These are phyloP conservation scores for Thielaviopsis punctulata DNA, from an alignment of 2,329 filamentous ascomycete species.

Conservation along the genomic window DNA sequence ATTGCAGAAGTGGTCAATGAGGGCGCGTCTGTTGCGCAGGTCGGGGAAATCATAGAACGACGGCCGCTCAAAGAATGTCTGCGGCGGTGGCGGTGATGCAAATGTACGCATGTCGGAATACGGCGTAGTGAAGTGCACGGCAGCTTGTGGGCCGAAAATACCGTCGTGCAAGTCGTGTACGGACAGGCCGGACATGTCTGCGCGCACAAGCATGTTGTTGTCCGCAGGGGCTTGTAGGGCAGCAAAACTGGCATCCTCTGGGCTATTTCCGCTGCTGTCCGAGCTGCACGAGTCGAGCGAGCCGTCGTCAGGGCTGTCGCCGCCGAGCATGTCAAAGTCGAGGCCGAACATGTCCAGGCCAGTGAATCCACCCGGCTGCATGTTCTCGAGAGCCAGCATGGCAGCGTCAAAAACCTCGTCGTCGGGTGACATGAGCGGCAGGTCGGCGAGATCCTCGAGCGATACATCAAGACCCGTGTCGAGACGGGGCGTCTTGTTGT, in stretches of 20 bases:
- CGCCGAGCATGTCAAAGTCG: constrained; percentile 5
- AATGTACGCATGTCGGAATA: background rate
- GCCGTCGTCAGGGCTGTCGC: constrained; percentile 5
- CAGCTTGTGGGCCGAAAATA: background rate
- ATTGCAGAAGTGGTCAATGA: constrained; percentile 47
- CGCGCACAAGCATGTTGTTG: background rate
- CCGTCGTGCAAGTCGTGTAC: background rate
- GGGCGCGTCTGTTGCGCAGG: constrained; percentile 33
- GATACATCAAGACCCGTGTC: background rate
- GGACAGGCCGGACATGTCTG: background rate
- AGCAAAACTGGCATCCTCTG: background rate
- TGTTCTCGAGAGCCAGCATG: background rate
- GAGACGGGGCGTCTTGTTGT: background rate
- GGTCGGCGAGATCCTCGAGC: background rate
- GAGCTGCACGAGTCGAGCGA: constrained; percentile 6
- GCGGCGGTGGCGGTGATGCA: background rate
- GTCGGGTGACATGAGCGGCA: constrained; percentile 18
- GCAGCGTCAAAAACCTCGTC: constrained; percentile 18
- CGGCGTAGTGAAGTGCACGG: no score
- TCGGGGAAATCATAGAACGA: constrained; percentile 40
- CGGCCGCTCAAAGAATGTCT: constrained; percentile 27
- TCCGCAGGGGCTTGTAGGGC: background rate
- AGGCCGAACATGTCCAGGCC: background rate
- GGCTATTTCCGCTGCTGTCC: constrained; percentile 3
- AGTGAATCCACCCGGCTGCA: background rate